Evolutionary conservation across 2,329 filamentous ascomycete genomes (phyloP).

Genomic region (Sporothrix protearum): DNA sequence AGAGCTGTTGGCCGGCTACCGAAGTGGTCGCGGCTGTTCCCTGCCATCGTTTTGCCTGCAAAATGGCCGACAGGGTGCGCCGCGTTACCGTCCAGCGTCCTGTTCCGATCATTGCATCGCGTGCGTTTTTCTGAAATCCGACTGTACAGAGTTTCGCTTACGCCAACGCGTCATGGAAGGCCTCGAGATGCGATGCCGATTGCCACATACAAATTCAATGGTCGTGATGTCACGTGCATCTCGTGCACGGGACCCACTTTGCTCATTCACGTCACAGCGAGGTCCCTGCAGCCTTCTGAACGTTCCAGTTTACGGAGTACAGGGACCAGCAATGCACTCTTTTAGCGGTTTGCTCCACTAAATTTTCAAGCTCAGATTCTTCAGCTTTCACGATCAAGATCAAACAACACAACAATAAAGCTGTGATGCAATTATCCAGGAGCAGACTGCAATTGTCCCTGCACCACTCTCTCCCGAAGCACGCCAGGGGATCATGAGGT

Average conservation of each 20-base stretch:
- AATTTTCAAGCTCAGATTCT: background rate
- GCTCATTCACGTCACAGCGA: background rate
- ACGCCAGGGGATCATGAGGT: background rate
- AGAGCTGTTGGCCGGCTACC: background rate
- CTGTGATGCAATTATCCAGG: background rate
- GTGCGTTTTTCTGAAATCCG: background rate
- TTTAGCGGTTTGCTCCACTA: slow-evolving; percentile 13
- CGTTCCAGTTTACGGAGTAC: background rate
- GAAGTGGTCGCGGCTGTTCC: background rate
- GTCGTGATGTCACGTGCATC: slow-evolving; percentile 5
- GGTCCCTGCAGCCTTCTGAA: background rate
- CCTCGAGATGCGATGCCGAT: background rate
- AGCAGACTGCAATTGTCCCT: no score
- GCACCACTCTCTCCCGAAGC: no score
- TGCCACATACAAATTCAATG: background rate
- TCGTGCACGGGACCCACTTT: background rate
- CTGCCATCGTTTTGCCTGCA: slow-evolving; percentile 1
- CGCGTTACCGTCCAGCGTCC: slow-evolving; percentile 16
- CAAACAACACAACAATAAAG: background rate
- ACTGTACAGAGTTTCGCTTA: background rate
- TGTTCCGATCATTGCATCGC: slow-evolving; percentile 20
- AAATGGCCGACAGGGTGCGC: background rate
- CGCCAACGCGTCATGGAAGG: background rate
- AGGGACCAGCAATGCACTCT: background rate
- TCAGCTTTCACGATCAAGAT: background rate